phyloP scores from a whole-genome alignment of 495 filamentous ascomycete genomes.

The Collariella sp. region DNA sequence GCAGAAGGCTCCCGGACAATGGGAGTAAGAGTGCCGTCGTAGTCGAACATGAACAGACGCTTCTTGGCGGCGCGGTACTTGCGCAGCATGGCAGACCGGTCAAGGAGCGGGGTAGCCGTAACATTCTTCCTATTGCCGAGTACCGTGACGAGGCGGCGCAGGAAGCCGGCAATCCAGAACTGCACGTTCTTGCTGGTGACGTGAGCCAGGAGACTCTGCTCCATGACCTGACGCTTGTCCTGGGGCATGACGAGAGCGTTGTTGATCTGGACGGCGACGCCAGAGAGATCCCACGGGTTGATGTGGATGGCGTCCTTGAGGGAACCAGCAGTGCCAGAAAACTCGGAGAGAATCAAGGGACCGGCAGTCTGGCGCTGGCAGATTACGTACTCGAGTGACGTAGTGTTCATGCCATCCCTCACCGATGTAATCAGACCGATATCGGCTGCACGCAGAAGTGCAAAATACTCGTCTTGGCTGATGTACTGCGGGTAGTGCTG shows the following conservation, averaged over 20 bases:
- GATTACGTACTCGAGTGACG: constrained; percentile 84
- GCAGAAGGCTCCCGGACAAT: constrained; percentile 84
- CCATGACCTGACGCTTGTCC: constrained; percentile 49
- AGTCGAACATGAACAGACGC: constrained; percentile 95
- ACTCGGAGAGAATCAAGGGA: constrained; percentile 87
- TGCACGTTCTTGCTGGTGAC: constrained; percentile 77
- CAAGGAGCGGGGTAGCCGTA: constrained; percentile 71
- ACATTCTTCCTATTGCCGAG: constrained; percentile 65
- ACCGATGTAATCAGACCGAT: constrained; percentile 88
- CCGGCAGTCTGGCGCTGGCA: constrained; percentile 78
- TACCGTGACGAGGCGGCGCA: constrained; percentile 67
- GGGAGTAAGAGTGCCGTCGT: constrained; percentile 94
- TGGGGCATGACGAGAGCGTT: constrained; percentile 64
- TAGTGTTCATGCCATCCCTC: constrained; percentile 94
- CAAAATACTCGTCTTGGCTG: constrained; percentile 79
- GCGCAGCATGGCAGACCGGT: constrained; percentile 57
- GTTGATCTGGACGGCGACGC: constrained; percentile 72
- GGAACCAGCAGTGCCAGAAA: constrained; percentile 85
- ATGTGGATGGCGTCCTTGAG: constrained; percentile 81
- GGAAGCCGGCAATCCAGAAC: constrained; percentile 67
- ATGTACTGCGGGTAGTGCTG: constrained; percentile 91
- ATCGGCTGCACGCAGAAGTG: constrained; percentile 75
- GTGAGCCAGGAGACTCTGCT: constrained; percentile 64
- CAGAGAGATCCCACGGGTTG: constrained; percentile 83
- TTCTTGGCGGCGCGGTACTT: constrained; percentile 62